Evolutionary conservation across 306 rosid genomes (phyloP), one percentile per base, ranked within the genome.

Genomic region (Castanospermum australe): DNA sequence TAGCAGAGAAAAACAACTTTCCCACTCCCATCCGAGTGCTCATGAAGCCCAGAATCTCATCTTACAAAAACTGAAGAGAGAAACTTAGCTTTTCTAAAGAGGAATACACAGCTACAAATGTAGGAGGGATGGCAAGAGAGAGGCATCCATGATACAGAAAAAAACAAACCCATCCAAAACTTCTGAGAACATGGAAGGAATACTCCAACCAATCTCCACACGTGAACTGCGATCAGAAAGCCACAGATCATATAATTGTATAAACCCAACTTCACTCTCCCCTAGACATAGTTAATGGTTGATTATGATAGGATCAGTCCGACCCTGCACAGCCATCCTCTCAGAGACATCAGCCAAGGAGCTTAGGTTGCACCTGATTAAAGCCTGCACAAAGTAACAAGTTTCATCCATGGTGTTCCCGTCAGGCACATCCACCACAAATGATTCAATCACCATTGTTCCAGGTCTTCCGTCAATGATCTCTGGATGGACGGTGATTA

Each of bases 361-460:
- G 69, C 82, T 89, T 25, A 91, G 90, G 79, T 91, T 91, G 89
- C 97, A 91, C 81, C 85, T 77, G 65, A 91, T 89, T 75, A 91
- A 59, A 8, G 94, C 94, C 75, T 91, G 79, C 0, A 91, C 91
- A 41, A 91, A 91, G 88, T 84, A 88, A 70, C 97, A 83, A 20
- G 97, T 91, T 71, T 91, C 97, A 5, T 89, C 97, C 78, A 79
- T 77, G 30, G 94, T 91, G 84, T 91, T 91, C 38, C 93, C 97
- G 4, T 85, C 89, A 1, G 93, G 94, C 76, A 89, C 89, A 71
- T 91, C 97, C 65, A 91, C 93, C 55, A 86, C 88, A 64, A 91
- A 91, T 64, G 97, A 91, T 66, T 91, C 97, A 4, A 91, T 85
- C 25, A 91, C 97, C 74, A 91, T 75, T 0, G 97, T 91, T 73